Percentiles rank a stretch among this genome's conserved stretches.
Evolutionary conservation across 2,329 filamentous ascomycete genomes (phyloP).

Genomic region (Diaporthe citriasiana): DNA sequence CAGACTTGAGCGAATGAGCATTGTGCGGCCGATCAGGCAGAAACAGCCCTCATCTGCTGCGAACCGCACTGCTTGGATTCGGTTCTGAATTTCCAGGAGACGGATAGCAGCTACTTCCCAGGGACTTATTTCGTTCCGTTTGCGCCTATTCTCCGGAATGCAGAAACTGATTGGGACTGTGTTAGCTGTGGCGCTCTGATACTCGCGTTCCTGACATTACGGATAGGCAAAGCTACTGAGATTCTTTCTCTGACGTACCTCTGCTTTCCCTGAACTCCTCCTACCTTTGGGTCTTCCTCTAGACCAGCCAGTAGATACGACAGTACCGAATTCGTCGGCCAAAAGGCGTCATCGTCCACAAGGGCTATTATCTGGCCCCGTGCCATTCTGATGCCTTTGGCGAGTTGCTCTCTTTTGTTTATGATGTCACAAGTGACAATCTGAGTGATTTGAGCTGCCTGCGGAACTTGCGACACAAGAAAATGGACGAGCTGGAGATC

Average conservation of each 20-base stretch:
- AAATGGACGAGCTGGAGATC: not conserved
- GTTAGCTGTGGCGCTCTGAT: not conserved
- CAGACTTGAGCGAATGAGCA: slow-evolving; percentile 4
- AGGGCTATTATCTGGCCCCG: not conserved
- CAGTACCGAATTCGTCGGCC: not conserved
- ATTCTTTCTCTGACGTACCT: not conserved
- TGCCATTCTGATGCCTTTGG: slow-evolving; percentile 11
- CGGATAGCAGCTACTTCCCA: slow-evolving; percentile 26
- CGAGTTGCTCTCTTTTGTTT: slow-evolving; percentile 22
- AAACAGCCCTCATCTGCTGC: slow-evolving; percentile 26
- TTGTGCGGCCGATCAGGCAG: slow-evolving; percentile 10
- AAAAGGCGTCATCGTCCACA: slow-evolving; percentile 18
- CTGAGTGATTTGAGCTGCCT: not conserved
- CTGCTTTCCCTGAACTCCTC: slow-evolving; percentile 8
- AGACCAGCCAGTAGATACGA: slow-evolving; percentile 10
- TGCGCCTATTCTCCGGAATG: slow-evolving; percentile 2
- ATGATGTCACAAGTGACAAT: slow-evolving; percentile 4
- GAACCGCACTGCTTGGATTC: slow-evolving; percentile 7
- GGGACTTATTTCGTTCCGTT: not conserved
- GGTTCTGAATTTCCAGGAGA: slow-evolving; percentile 11
- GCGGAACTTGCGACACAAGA: slow-evolving; percentile 1
- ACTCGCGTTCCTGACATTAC: accelerated
- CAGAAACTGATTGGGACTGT: not conserved
- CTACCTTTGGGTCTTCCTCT: not conserved
- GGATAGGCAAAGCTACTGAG: accelerated